Evolutionary conservation across 1,284 basidiomycete genomes (phyloP), one percentile per base, ranked within the genome.

Genomic region (Pseudozyma tsukubaensis): DNA sequence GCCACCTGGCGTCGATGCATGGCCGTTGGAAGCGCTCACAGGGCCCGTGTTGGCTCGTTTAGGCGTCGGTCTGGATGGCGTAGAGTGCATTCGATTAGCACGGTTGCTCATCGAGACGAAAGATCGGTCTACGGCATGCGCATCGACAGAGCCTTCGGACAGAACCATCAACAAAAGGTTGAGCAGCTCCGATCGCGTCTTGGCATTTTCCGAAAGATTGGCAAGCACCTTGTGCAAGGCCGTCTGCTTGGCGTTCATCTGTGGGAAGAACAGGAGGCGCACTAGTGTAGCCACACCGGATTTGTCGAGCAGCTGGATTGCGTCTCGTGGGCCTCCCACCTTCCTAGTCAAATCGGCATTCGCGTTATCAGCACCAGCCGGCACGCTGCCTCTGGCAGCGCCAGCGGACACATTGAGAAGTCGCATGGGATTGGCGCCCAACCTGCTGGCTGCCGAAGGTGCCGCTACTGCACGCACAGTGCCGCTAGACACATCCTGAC

Each of bases 201-300:
- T 94, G 2, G 90, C 87, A 84, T 99, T 99, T 86, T 99, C 94
- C 85, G 94, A 98, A 5, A 99, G 88, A 83, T 99, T 96, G 72
- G 93, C 91, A 32, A 99, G 89, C 2, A 98, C 92, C 83, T 92
- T 92, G 86, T 94, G 92, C 19, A 99, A 88, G 21, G 92, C 87
- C 42, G 90, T 92, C 86, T 94, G 93, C 85, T 91, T 91, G 57
- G 72, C 69, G 68, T 94, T 87, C 43, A 94, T 91, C 78, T 97
- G 92, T 7, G 96, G 97, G 88, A 95, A 97, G 88, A 98, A 99
- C 19, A 99, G 89, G 9, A 99, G 89, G 36, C 96, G 91, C 36
- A 98, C 90, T 8, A 99, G 90, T 21, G 93, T 91, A 1, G 95
- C 92, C 50, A 99, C 89, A 7, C 94, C 94, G 18, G 89, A 86